These are phyloP conservation scores for Forsythia suspensa DNA, from an alignment of 257 asterid species.

Conservation along the genomic window DNA sequence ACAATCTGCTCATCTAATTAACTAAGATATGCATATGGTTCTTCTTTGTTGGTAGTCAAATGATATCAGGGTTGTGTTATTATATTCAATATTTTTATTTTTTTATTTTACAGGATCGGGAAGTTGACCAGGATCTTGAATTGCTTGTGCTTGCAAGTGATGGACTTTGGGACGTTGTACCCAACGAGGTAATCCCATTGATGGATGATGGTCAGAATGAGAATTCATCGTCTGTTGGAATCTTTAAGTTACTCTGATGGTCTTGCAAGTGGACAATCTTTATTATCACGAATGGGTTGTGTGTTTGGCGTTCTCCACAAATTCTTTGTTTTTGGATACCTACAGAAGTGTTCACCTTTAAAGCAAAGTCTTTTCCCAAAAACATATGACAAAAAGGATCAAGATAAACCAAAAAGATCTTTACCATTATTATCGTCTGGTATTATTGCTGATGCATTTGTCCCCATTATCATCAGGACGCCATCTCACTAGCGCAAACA, in stretches of 20 bases:
- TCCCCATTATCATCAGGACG: conserved; percentile 59
- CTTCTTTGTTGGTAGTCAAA: not conserved
- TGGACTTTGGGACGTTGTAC: conserved; percentile 98
- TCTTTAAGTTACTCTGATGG: not conserved
- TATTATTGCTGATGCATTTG: not conserved
- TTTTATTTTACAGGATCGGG: conserved; percentile 62
- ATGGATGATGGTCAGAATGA: no score
- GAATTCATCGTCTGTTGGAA: not conserved
- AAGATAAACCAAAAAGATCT: not conserved
- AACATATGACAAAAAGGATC: no score
- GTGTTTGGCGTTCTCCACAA: not conserved
- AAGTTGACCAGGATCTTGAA: conserved; percentile 76
- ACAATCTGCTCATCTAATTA: no score
- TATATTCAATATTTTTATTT: not conserved
- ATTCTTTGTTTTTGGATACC: not conserved
- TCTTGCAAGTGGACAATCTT: not conserved
- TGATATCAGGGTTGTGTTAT: not conserved
- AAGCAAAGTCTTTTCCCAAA: not conserved
- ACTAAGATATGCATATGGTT: not conserved
- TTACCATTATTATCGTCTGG: not conserved
- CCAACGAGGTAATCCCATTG: conserved; percentile 64
- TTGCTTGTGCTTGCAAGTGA: conserved; percentile 93
- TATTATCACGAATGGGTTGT: not conserved
- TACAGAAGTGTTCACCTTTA: not conserved
- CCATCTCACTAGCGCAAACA: conserved; percentile 66